Evolutionary conservation across 805 yeast species (phyloP), one percentile per base, ranked within the genome.

Genomic region (Wickerhamiella azyma): DNA sequence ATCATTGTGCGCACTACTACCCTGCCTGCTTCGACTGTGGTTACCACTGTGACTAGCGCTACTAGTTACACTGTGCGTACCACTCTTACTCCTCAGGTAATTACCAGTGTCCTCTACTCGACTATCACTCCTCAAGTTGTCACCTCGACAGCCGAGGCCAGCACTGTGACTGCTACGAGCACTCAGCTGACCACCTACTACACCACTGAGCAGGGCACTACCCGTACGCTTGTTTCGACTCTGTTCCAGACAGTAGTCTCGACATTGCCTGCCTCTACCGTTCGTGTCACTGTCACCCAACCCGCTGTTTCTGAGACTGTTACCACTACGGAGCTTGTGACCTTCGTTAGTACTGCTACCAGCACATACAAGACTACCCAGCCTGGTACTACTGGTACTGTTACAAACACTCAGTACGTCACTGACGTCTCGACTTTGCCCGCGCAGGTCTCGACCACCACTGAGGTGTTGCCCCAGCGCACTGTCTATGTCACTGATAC

Each of bases 141-240:
- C n/a, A 40, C 43, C 19, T 18, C 24, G 17, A 40, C 43, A 3
- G 28, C n/a, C 18, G 18, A 19, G 18, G 37, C 43, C 8, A 24
- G 14, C n/a, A 40, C 43, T n/a, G n/a, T 30, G 18, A 40, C 43
- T 8, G 21, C 37, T 30, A 26, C 32, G 2, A 26, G 36, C 18
- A 40, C 43, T 29, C 29, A 40, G 29, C 29, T 26, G 13, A 16
- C 21, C 13, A 40, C 43, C 19, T 30, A 30, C 19, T 37, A 29
- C 19, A 40, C 37, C 13, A 40, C 43, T 19, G 17, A 40, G 37
- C n/a, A 24, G n/a, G 43, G 43, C 10, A 40, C 37, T 9, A 40
- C 43, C 16, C 26, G 24, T 18, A 40, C 43, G 2, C 21, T 30
- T 5, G 30, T 37, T 19, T 29, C 43, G 5, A 40, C 43, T 19